Conservation (phyloP, 73 alveolate genomes). For the Uronychia binucleata region DNA sequence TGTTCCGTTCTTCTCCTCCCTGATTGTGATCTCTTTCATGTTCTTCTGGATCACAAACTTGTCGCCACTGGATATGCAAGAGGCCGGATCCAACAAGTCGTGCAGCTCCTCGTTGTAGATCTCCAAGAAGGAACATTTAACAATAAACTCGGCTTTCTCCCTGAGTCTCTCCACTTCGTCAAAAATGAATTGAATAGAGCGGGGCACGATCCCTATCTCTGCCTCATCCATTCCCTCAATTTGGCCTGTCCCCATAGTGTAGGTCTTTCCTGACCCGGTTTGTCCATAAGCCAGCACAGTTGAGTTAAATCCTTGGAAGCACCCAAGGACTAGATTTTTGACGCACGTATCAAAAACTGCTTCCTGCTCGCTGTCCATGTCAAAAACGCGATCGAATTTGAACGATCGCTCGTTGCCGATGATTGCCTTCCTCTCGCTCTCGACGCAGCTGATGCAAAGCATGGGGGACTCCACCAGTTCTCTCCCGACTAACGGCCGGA, state of each 20-base stretch:
- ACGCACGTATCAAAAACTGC: constrained; percentile 87
- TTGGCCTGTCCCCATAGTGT: constrained; percentile 95
- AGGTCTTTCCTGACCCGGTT: constrained; percentile 98
- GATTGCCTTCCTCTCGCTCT: constrained; percentile 48
- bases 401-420: constrained; percentile 83
- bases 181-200: constrained; percentile 87
- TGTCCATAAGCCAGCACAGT: constrained; percentile 97
- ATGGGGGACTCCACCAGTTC: constrained; percentile 64
- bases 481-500: constrained; percentile 91
- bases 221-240: constrained; percentile 14
- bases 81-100: constrained; percentile 72
- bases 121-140: constrained; percentile 74
- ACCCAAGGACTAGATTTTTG: constrained; percentile 81
- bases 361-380: constrained; percentile 77
- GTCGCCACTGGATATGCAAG: not conserved
- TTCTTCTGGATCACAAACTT: constrained; percentile 9
- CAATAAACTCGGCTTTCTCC: constrained; percentile 56
- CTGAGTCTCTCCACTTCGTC: constrained; percentile 76
- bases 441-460: constrained; percentile 37
- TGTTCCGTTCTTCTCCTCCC: constrained; percentile 79
- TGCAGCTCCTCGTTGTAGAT: constrained; percentile 81
- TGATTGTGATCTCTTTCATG: constrained; percentile 61
- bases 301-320: constrained; percentile 93
- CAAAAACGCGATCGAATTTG: constrained; percentile 92
- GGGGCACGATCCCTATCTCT: constrained; percentile 89